Base-by-base conservation (phyloP, 2,329 filamentous ascomycete genomes). In the Raffaelea ambrosiae region DNA sequence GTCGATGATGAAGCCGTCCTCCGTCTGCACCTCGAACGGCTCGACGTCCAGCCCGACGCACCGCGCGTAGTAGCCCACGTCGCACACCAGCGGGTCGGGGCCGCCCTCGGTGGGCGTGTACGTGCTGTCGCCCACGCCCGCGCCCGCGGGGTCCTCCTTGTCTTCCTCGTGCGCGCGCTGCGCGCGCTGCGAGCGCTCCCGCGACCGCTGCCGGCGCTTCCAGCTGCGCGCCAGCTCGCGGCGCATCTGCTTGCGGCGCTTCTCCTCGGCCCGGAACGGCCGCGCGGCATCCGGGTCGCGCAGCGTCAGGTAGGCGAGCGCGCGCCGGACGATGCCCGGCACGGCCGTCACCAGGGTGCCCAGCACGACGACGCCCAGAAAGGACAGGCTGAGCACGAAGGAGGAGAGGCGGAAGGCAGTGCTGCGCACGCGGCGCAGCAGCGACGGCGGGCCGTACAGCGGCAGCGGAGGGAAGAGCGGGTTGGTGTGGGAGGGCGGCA, bases 1-100 rank as follows among this genome's bases (percentile, higher is more conserved):
- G 20, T 86, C 81, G 52, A 96, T 85, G 41, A 96, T 79, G 61
- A 95, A 96, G 1, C 90, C 90, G 58, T 97, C 91, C 62, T 96
- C 90, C 0, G 91, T 96, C 63, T 95, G 84, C 0, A 96, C 89
- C 44, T 86, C 74, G 58, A 88, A 87, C 10, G 77, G 77, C 59
- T 96, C 90, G 21, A 88, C 79, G 52, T 96, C 88, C 1, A 97
- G 74, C 0, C 91, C 91, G 14, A 95, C 88, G 13, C 90, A 75
- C 19, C 87, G 76, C 1, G 91, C 90, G 61, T 97, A 96, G 61
- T 96, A 93, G 3, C 76, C 76, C 19, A 90, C 79, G 57, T 96
- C 86, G 58, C 86, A 88, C 8, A 86, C 66, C 8, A 96, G 68
- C 3, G 79, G 83, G 62, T 96, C 91, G 7, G 76, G 78, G 0